Conservation (phyloP, 768 basidiomycete species). For the Epithele typhae region DNA sequence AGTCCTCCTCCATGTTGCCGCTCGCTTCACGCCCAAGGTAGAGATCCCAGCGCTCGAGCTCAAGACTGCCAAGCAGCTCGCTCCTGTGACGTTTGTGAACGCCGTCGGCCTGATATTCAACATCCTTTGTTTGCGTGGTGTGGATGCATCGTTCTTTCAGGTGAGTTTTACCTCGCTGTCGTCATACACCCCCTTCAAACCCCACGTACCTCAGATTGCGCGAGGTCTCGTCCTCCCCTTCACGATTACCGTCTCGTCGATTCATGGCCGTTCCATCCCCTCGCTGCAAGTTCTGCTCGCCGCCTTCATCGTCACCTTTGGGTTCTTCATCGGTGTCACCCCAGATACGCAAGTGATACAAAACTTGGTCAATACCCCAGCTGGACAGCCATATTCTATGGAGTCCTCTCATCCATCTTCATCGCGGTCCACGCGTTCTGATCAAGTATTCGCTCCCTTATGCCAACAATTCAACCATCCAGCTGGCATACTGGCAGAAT, state of each 20-base stretch:
- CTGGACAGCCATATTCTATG: conserved; percentile 60
- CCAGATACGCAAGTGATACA: conserved; percentile 37
- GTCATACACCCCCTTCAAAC: neutral
- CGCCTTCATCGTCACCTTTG: conserved; percentile 60
- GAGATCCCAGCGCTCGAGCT: conserved; percentile 56
- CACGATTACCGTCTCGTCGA: conserved; percentile 70
- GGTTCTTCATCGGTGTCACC: conserved; percentile 73
- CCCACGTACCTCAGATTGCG: conserved; percentile 59
- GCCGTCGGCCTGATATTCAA: conserved; percentile 77
- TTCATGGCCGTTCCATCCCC: conserved; percentile 51
- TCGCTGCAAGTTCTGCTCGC: conserved; percentile 51
- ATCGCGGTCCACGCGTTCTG: conserved; percentile 74
- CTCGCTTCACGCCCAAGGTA: conserved; percentile 43
- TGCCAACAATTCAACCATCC: conserved; percentile 67
- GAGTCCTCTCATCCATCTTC: conserved; percentile 66
- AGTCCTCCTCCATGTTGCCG: conserved; percentile 52
- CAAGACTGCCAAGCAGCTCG: conserved; percentile 49
- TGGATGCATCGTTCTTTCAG: conserved; percentile 82
- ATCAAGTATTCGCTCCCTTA: conserved; percentile 67
- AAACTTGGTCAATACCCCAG: conserved; percentile 35
- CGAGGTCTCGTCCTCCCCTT: conserved; percentile 79
- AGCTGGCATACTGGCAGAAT: conserved; percentile 80
- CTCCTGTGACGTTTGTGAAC: conserved; percentile 63
- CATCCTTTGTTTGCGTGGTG: conserved; percentile 70
- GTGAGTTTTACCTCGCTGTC: conserved; percentile 26